These are phyloP conservation scores for Marchantia paleacea DNA, from an alignment of 225 moss, liverwort and hornwort genomes.

Conservation along the genomic window DNA sequence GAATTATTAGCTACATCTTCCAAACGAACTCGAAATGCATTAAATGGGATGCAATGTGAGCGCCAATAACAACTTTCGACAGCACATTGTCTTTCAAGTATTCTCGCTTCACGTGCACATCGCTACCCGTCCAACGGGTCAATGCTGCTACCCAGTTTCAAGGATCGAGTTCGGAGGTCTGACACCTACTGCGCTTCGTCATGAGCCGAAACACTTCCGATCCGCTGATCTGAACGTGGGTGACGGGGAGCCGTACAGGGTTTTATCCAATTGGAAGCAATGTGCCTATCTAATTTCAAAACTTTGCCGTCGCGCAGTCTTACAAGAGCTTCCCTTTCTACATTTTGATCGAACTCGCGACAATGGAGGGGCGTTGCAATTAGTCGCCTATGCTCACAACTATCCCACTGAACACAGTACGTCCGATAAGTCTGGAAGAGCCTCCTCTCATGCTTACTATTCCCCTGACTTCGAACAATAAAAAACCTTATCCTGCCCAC, in stretches of 20 bases:
- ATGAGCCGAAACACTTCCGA: neutral
- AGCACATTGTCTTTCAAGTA: neutral
- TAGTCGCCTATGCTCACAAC: neutral
- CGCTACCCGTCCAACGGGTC: neutral
- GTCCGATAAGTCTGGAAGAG: neutral
- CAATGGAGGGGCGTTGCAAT: neutral
- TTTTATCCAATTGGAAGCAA: neutral
- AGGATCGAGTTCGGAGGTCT: neutral
- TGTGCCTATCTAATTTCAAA: neutral
- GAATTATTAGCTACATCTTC: neutral
- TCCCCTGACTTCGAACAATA: neutral
- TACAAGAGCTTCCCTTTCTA: neutral
- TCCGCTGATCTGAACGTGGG: neutral
- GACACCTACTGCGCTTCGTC: neutral
- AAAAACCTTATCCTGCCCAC: neutral
- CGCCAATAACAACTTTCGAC: neutral
- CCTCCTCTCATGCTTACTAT: neutral
- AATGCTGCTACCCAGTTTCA: neutral
- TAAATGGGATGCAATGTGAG: neutral
- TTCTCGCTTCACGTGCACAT: neutral
- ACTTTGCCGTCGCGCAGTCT: neutral
- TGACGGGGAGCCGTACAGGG: neutral
- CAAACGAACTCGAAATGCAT: neutral
- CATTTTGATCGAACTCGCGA: neutral
- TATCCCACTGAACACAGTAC: neutral